Evolutionary conservation across 495 filamentous ascomycete species (phyloP).

Genomic region (Aspergillus bertholletiae): DNA sequence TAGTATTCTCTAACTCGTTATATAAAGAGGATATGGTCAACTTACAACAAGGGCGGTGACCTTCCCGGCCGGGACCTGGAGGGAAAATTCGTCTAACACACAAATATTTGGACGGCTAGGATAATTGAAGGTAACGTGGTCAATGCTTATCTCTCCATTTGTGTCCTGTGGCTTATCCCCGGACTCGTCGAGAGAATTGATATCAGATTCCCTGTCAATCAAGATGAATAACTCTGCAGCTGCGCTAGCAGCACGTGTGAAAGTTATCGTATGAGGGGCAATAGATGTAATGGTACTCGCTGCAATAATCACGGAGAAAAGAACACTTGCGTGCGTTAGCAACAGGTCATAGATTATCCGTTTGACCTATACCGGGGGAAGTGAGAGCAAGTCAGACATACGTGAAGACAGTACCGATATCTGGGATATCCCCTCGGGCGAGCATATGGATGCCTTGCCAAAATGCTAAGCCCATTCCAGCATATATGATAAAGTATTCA

Average conservation of each 20-base stretch:
- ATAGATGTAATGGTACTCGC: slow-evolving; percentile 17
- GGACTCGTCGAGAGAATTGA: slow-evolving; percentile 24
- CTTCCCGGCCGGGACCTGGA: slow-evolving; percentile 40
- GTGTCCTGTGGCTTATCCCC: slow-evolving; percentile 17
- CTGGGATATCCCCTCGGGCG: slow-evolving; percentile 66
- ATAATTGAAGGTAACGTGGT: slow-evolving; percentile 49
- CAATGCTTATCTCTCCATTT: slow-evolving; percentile 32
- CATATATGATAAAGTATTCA: slow-evolving; percentile 13
- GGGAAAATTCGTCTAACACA: slow-evolving; percentile 44
- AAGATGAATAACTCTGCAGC: slow-evolving; percentile 33
- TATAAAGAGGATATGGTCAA: slow-evolving; percentile 14
- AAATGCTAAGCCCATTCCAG: slow-evolving; percentile 17
- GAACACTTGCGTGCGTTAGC: neutral
- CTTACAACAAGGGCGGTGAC: slow-evolving; percentile 44
- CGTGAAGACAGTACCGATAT: slow-evolving; percentile 62
- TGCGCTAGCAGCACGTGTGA: slow-evolving; percentile 32
- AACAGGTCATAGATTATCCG: slow-evolving; percentile 36
- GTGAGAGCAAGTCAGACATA: slow-evolving; percentile 23
- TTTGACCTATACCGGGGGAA: neutral
- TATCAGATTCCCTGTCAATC: slow-evolving; percentile 28
- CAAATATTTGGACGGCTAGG: slow-evolving; percentile 49
- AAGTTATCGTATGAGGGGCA: slow-evolving; percentile 21
- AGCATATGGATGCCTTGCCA: slow-evolving; percentile 52
- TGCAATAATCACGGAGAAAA: slow-evolving; percentile 41
- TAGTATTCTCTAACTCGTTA: neutral